Base-by-base conservation (phyloP, 352 stramenopile species). In the Globisporangium acanthophoron region DNA sequence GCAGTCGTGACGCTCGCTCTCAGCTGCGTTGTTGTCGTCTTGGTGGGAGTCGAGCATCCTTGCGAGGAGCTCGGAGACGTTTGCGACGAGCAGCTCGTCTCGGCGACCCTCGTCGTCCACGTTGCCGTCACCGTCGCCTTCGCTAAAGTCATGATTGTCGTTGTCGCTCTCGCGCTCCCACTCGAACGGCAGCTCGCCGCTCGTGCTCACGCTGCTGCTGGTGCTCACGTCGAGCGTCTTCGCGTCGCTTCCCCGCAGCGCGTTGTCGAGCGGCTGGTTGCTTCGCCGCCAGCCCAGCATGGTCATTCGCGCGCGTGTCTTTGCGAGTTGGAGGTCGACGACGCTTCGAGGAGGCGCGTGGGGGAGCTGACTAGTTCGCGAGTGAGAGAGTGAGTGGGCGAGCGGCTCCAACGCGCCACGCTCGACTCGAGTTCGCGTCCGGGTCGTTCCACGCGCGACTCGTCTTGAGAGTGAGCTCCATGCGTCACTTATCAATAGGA, bases 31-130 rank as follows among this genome's bases (percentile, higher is more conserved):
- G 56, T 73, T 73, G 58, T 61, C 67, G 7, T 24, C 53, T 55
- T 58, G 46, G 46, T 59, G 41, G 27, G 24, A 43, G 20, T 48
- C 29, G 6, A 63, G 41, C 40, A 54, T 53, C 8, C 31, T 59
- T n/a, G 72, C 20, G 16, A 80, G 16, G 33, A 74, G 56, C 55
- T 70, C 56, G 3, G 69, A 56, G 29, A 82, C 71, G 33, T 66
- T 61, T 13, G 65, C 66, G 5, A 76, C 41, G 50, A 80, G 52
- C 41, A 39, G 59, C 11, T 63, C 52, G 0, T 59, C 46, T 16
- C 15, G 50, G 12, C 33, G 33, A 5, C 33, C 6, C 33, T 37
- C 33, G 33, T 55, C 46, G 21, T 59, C 18, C 3, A n/a, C 21
- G 44, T 57, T 48, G 21, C 33, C 44, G 11, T 52, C 46, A 9